Evolutionary conservation across 2,329 filamentous ascomycete genomes (phyloP), one percentile per base, ranked within the genome.

Genomic region (Emmonsiellopsis sp.): DNA sequence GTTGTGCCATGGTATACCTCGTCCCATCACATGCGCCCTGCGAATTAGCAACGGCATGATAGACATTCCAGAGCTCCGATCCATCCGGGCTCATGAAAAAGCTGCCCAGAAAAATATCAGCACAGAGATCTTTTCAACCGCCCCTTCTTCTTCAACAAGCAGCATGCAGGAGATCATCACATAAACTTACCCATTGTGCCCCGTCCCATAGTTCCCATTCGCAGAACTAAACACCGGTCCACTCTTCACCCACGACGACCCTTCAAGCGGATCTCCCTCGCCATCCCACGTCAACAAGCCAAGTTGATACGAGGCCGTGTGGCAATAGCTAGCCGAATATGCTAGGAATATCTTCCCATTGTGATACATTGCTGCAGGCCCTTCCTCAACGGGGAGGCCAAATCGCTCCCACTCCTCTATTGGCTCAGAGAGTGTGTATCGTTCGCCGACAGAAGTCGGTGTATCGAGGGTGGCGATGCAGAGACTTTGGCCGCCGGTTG

Each of bases 41-140:
- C 9, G 69, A 66, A 54, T 72, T 76, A 1, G 69, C 65, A 0
- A 78, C 80, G 0, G 79, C 79, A 57, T 82, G 78, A 62, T 78
- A 82, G 0, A 77, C 74, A 50, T 77, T 79, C 74, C 74, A 82
- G 2, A 73, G 76, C 63, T 82, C 71, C 0, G 66, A 74, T 2
- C 72, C 77, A 56, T 82, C 77, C 0, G 79, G 78, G 56, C 77
- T 81, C 32, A 64, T 68, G 66, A 83, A 82, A 70, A 83, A 82
- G 2, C 76, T 77, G 49, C 9, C n/a, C 11, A 34, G 14, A 27
- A 2, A 27, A 27, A 27, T 27, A 27, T 27, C 21, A 27, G 21
- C 21, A 27, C 21, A 4, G 21, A 27, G 21, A 27, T 27, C 21
- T 27, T 5, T 27, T 27, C 21, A 27, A 27, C 3, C 21, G 21